phyloP scores from a whole-genome alignment of 139 green algal species.

The Bryopsis sp. region DNA sequence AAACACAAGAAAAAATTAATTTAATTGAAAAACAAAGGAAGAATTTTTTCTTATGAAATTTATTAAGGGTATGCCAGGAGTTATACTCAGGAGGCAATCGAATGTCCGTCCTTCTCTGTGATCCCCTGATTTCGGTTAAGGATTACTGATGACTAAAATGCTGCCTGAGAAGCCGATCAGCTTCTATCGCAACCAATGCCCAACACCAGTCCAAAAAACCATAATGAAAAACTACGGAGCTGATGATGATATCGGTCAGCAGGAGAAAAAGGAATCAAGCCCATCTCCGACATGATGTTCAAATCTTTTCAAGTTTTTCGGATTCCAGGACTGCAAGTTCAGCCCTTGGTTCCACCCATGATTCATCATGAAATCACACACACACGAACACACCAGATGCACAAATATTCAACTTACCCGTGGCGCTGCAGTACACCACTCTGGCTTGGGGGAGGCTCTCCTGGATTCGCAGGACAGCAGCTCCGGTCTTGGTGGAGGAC shows the following conservation, averaged over 20 bases:
- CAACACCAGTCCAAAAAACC: no score
- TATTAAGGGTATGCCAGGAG: not conserved
- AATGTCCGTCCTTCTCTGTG: not conserved
- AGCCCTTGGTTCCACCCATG: no score
- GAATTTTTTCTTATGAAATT: not conserved
- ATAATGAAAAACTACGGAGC: no score
- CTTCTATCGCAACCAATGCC: no score
- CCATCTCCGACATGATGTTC: no score
- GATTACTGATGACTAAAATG: not conserved
- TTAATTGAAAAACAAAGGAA: not conserved
- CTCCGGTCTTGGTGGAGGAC: slow-evolving; percentile 6
- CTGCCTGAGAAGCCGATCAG: not conserved
- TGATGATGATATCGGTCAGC: not conserved
- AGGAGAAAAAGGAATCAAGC: not conserved
- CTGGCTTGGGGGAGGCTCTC: slow-evolving; percentile 30
- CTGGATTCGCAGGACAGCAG: slow-evolving; percentile 44
- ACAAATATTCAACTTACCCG: slow-evolving; percentile 18
- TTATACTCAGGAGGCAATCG: not conserved
- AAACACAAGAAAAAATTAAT: not conserved
- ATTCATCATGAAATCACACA: not conserved
- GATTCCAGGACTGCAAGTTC: not conserved
- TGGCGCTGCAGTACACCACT: slow-evolving; percentile 55
- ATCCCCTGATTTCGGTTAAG: not conserved
- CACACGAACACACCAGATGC: not conserved
- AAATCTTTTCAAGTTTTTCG: not conserved